These are phyloP conservation scores for Pseudoperonospora humuli DNA, from an alignment of 352 stramenopile genomes.

Conservation along the genomic window DNA sequence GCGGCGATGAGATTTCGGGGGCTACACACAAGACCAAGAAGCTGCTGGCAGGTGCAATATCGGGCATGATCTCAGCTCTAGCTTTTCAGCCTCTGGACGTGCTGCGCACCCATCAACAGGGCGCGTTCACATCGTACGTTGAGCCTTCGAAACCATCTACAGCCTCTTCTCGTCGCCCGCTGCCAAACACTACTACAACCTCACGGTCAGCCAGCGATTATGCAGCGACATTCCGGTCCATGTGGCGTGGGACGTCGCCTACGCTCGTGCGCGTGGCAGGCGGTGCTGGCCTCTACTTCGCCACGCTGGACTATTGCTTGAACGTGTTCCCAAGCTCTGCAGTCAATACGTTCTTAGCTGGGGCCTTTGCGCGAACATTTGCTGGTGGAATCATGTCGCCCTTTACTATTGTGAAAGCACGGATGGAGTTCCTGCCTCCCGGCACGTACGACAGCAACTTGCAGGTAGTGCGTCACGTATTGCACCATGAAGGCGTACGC, in stretches of 20 bases:
- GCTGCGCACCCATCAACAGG: constrained; percentile 78
- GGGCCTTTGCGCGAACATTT: constrained; percentile 81
- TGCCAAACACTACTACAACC: constrained; percentile 16
- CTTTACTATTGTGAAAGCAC: constrained; percentile 81
- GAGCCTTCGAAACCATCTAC: constrained; percentile 4
- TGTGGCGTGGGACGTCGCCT: constrained; percentile 78
- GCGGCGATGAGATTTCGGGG: constrained; percentile 22
- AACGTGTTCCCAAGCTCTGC: constrained; percentile 40
- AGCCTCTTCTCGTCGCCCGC: constrained; percentile 5
- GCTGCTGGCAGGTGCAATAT: constrained; percentile 56
- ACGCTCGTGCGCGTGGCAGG: constrained; percentile 76
- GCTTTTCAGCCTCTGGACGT: constrained; percentile 84
- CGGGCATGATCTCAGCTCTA: constrained; percentile 71
- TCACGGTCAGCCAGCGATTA: constrained; percentile 14
- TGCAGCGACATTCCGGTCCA: constrained; percentile 37
- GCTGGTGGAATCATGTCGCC: constrained; percentile 72
- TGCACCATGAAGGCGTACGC: constrained; percentile 54
- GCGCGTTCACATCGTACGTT: constrained; percentile 43
- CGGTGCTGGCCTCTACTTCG: constrained; percentile 81
- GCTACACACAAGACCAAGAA: constrained; percentile 59
- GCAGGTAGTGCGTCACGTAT: constrained; percentile 55
- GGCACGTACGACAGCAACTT: constrained; percentile 55
- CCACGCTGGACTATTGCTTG: constrained; percentile 65
- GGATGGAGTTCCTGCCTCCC: constrained; percentile 75
- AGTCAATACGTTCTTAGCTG: constrained; percentile 73